Evolutionary conservation across 768 basidiomycete species (phyloP), one percentile per base, ranked within the genome.

Genomic region (Pleurotus giganteus): DNA sequence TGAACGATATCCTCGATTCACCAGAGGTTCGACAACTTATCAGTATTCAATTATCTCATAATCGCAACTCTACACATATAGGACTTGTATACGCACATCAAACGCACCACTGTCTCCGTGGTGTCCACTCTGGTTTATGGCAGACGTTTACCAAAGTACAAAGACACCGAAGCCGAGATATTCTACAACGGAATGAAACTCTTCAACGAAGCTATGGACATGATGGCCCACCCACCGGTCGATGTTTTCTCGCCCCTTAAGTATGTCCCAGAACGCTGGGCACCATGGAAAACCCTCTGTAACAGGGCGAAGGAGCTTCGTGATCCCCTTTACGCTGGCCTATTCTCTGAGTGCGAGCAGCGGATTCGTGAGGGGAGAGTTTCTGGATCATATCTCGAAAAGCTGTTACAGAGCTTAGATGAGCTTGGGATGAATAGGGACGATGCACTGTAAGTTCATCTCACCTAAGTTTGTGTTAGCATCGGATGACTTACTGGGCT

Each of bases 1-100:
- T 71, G 59, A 57, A 64, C 36, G 70, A 71, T 32, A 29, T 71
- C 9, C 37, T 71, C 34, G 57, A 60, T 13, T 45, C 58, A 4
- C 68, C 70, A 11, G 54, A 66, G 56, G 69, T 70, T 45, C 42
- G 53, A 15, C 39, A 66, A 60, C 45, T 65, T 8, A 12, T 52
- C 29, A 7, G 8, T 37, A 21, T 29, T 29, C 50, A 13, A 24
- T 15, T 13, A 19, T 37, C 50, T 37, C 28, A 43, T 54, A n/a
- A 36, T 27, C 23, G 6, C 42, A 23, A 32, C 39, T 2, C 15
- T 9, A 29, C 36, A 12, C 19, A 32, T 41, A 26, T 21, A 60
- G 59, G 27, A 23, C 29, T 50, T 58, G 13, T 49, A 36, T 17
- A 39, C 19, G 8, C 54, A 55, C 21, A 31, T 53, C 11, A 19